Conservation (phyloP, 345 rosid genomes). For the Ceriops decandra region DNA sequence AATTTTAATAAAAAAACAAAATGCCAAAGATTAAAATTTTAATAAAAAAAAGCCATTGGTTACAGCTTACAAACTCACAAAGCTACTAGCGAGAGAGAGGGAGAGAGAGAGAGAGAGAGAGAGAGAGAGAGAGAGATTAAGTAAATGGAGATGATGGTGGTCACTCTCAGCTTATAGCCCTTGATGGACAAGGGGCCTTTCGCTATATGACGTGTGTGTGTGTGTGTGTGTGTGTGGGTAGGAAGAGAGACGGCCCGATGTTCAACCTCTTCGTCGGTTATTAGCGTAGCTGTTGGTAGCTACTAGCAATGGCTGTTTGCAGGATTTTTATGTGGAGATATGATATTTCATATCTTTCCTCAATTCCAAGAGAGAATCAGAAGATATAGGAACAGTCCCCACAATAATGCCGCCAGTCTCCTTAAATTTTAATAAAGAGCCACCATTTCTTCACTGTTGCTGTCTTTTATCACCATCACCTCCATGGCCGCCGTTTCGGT, state of each 20-base stretch:
- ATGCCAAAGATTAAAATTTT: not conserved
- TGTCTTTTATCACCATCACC: slow-evolving; percentile 27
- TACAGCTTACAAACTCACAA: too few species aligned
- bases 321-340: slow-evolving; percentile 4
- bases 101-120: not conserved
- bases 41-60: not conserved
- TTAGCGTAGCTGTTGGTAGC: not conserved
- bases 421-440: not conserved
- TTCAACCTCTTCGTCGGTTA: slow-evolving; percentile 15
- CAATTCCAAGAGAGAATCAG: slow-evolving; percentile 6
- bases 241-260: slow-evolving; percentile 24
- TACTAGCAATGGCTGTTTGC: slow-evolving; percentile 7
- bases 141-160: slow-evolving; percentile 22
- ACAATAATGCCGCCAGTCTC: too few species aligned
- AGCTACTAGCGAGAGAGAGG: not conserved
- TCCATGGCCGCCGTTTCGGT: slow-evolving; percentile 21
- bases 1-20: not conserved
- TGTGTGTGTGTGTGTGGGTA: too few species aligned
- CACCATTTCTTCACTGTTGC: slow-evolving; percentile 3
- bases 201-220: too few species aligned
- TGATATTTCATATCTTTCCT: slow-evolving; percentile 6
- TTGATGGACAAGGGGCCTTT: too few species aligned
- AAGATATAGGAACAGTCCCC: too few species aligned
- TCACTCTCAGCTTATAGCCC: slow-evolving; percentile 6
- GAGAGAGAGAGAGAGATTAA: not conserved